phyloP scores from a whole-genome alignment of 768 basidiomycete genomes.

The Sporobolomyces phaffii region DNA sequence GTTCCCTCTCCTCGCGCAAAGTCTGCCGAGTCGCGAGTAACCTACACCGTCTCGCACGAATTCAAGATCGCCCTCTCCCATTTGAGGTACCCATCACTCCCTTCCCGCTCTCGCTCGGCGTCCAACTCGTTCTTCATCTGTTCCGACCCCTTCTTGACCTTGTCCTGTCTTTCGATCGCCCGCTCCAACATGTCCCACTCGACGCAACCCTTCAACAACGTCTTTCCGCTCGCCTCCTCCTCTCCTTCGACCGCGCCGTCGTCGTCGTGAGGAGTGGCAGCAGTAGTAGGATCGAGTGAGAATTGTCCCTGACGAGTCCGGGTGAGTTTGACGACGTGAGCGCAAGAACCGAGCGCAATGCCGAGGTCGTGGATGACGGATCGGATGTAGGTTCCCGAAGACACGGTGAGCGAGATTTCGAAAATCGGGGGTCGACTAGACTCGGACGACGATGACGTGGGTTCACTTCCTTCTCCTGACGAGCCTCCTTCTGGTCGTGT shows the following conservation, averaged over 20 bases:
- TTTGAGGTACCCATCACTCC: slow-evolving; percentile 42
- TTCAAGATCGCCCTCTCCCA: slow-evolving; percentile 77
- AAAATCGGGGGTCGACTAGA: slow-evolving; percentile 67
- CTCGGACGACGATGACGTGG: no score
- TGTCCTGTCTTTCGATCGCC: slow-evolving; percentile 55
- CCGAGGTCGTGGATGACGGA: slow-evolving; percentile 92
- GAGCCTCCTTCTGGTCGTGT: no score
- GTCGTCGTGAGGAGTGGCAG: slow-evolving; percentile 39
- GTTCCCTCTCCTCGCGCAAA: no score
- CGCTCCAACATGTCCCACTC: slow-evolving; percentile 69
- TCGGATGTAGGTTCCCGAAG: slow-evolving; percentile 93
- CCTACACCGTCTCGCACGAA: slow-evolving; percentile 32
- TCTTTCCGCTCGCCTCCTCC: slow-evolving; percentile 47
- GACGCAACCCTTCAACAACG: slow-evolving; percentile 54
- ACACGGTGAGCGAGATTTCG: slow-evolving; percentile 83
- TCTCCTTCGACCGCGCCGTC: background rate
- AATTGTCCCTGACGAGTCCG: slow-evolving; percentile 86
- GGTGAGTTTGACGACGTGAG: slow-evolving; percentile 84
- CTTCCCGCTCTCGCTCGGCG: background rate
- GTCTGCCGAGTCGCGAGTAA: no score
- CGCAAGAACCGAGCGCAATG: slow-evolving; percentile 72
- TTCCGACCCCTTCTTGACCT: slow-evolving; percentile 40
- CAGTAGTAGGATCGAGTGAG: slow-evolving; percentile 42
- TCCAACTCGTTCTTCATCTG: slow-evolving; percentile 8
- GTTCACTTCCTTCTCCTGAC: no score